Conservation (phyloP, 179 eudicot species). For the Silene coronaria region DNA sequence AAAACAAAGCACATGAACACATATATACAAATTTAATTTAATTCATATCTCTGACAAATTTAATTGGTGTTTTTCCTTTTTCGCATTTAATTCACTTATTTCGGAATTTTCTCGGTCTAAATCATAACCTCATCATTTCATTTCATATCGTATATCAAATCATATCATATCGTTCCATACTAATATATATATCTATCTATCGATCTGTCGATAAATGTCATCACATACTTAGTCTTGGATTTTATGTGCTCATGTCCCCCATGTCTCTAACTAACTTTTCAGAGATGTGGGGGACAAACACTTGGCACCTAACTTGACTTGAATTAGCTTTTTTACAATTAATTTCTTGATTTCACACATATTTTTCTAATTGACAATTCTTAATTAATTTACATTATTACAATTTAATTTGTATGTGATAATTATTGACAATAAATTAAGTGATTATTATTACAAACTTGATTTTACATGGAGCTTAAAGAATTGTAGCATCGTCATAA, state of each 20-base stretch:
- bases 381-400: background rate
- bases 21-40: slow-evolving; percentile 17
- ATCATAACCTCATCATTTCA: slow-evolving; percentile 52
- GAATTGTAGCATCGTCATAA: too few relatives aligned
- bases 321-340: background rate
- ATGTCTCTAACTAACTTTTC: slow-evolving; percentile 6
- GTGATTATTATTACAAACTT: too few relatives aligned
- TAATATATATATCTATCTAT: slow-evolving; percentile 8
- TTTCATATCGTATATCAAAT: slow-evolving; percentile 24
- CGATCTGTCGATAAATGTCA: slow-evolving; percentile 15
- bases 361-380: background rate
- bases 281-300: slow-evolving; percentile 24
- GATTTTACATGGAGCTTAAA: background rate
- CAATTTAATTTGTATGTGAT: background rate
- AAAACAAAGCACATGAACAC: slow-evolving; percentile 17
- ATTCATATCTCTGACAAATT: slow-evolving; percentile 23
- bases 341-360: background rate
- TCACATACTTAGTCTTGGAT: slow-evolving; percentile 21
- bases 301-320: slow-evolving; percentile 21
- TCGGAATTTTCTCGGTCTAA: slow-evolving; percentile 25
- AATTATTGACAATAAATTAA: too few relatives aligned
- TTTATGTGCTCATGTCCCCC: slow-evolving; percentile 17
- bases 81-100: slow-evolving; percentile 17
- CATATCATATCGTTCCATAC: slow-evolving; percentile 20
- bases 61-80: slow-evolving; percentile 1